Evolutionary conservation across 108 stramenopile genomes (phyloP).

Genomic region (Skeletonema costatum): DNA sequence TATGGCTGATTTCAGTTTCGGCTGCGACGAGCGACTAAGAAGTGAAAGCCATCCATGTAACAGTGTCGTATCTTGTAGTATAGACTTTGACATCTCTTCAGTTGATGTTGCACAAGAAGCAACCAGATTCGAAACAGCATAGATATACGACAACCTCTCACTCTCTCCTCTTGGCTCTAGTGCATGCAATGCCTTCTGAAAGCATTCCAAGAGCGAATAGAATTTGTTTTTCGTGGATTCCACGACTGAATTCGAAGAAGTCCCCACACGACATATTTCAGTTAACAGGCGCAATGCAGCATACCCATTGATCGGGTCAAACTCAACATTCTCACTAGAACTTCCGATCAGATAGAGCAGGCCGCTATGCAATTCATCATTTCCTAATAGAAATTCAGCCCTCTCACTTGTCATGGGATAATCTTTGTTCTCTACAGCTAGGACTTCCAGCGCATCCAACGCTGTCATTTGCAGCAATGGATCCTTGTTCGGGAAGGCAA

Average conservation of each 20-base stretch:
- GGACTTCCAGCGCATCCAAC: conserved; percentile 37
- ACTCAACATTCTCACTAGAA: neutral
- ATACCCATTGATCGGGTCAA: conserved; percentile 36
- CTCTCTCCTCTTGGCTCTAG: conserved; percentile 34
- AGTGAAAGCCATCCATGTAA: conserved; percentile 44
- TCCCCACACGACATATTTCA: conserved; percentile 43
- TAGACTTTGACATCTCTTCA: conserved; percentile 9
- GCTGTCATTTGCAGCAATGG: conserved; percentile 40
- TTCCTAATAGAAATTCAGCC: conserved; percentile 34
- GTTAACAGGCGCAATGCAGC: conserved; percentile 37
- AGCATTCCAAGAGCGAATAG: conserved; percentile 17
- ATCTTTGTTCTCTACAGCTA: neutral
- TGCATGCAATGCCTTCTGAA: conserved; percentile 29
- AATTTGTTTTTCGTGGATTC: conserved; percentile 18
- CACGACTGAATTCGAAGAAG: conserved; percentile 3
- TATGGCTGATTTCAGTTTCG: conserved; percentile 42
- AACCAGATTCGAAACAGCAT: conserved; percentile 43
- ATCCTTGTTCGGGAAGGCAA: conserved; percentile 28
- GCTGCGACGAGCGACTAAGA: conserved; percentile 35
- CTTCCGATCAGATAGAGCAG: conserved; percentile 29
- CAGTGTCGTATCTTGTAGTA: conserved; percentile 32
- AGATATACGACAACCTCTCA: conserved; percentile 34
- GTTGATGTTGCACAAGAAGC: conserved; percentile 24
- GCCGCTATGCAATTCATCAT: conserved; percentile 25
- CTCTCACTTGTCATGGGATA: conserved; percentile 5